Evolutionary conservation across 2,329 filamentous ascomycete genomes (phyloP).

Genomic region (Capronia americana): DNA sequence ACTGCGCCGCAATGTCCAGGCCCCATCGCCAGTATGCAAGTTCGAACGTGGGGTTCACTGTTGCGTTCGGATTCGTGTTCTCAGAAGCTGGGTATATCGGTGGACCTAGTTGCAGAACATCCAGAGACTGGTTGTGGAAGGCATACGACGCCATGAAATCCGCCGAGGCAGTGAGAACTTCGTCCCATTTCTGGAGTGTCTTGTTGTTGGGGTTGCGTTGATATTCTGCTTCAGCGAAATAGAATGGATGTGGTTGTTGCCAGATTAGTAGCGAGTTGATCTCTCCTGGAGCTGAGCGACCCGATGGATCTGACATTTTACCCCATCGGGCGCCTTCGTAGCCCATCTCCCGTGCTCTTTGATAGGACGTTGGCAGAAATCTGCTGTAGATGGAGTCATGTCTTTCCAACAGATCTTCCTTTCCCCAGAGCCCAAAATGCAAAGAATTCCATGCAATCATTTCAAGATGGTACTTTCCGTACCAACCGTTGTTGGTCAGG

Average conservation of each 20-base stretch:
- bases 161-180: constrained; percentile 58
- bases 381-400: constrained; percentile 57
- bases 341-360: constrained; percentile 47
- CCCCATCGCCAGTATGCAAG: constrained; percentile 68
- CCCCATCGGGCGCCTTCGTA: constrained; percentile 56
- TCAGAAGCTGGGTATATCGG: constrained; percentile 62
- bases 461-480: constrained; percentile 63
- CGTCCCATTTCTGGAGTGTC: constrained; percentile 61
- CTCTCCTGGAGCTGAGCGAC: constrained; percentile 63
- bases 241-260: constrained; percentile 68
- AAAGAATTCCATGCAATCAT: constrained; percentile 62
- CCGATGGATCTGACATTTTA: constrained; percentile 65
- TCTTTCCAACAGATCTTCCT: constrained; percentile 48
- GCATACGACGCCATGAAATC: constrained; percentile 67
- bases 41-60: constrained; percentile 66
- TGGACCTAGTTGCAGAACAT: constrained; percentile 60
- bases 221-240: constrained; percentile 65
- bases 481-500: constrained; percentile 63
- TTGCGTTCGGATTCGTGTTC: constrained; percentile 64
- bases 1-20: constrained; percentile 59
- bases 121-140: constrained; percentile 60
- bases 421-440: constrained; percentile 50
- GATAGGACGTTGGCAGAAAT: constrained; percentile 51
- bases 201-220: constrained; percentile 51
- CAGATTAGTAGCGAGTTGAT: constrained; percentile 68